Evolutionary conservation across 208 protist species (phyloP).

Genomic region (Leishmania lainsoni): DNA sequence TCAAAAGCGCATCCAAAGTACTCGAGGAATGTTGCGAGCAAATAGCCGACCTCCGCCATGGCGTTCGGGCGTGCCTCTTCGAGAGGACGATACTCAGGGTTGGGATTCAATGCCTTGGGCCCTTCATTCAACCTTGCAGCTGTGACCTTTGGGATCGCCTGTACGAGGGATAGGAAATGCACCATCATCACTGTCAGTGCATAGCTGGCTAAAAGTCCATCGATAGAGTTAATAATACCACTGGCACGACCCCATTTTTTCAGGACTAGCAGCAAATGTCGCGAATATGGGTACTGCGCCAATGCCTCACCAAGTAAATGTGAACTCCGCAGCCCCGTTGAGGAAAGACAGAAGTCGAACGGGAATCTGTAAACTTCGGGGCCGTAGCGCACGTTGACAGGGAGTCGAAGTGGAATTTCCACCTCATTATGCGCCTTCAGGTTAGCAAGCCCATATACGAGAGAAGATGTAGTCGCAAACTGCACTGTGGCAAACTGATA

Average conservation of each 20-base stretch:
- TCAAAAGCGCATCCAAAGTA: slow-evolving; percentile 86
- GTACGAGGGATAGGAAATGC: slow-evolving; percentile 77
- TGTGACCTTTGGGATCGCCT: slow-evolving; percentile 61
- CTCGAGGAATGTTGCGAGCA: slow-evolving; percentile 83
- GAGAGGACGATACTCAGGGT: slow-evolving; percentile 61
- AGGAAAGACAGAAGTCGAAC: slow-evolving; percentile 91
- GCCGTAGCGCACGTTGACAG: slow-evolving; percentile 75
- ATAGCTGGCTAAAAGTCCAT: slow-evolving; percentile 89
- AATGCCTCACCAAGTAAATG: slow-evolving; percentile 77
- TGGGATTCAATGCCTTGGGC: slow-evolving; percentile 51
- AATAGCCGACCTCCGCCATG: slow-evolving; percentile 69
- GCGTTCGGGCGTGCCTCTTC: slow-evolving; percentile 32
- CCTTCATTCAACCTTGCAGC: slow-evolving; percentile 41
- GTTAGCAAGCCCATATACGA: slow-evolving; percentile 73
- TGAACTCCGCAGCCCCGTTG: slow-evolving; percentile 83
- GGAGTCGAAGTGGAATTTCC: slow-evolving; percentile 80
- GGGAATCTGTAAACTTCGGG: slow-evolving; percentile 88
- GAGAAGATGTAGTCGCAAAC: slow-evolving; percentile 64
- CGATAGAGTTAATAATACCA: slow-evolving; percentile 85
- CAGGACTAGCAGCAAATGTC: slow-evolving; percentile 80
- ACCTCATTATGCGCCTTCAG: slow-evolving; percentile 69
- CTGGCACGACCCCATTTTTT: slow-evolving; percentile 87
- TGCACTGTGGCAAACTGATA: slow-evolving; percentile 79
- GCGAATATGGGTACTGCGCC: slow-evolving; percentile 64
- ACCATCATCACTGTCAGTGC: slow-evolving; percentile 86